Conservation (phyloP, 129 eudicot species). For the Centella asiatica region DNA sequence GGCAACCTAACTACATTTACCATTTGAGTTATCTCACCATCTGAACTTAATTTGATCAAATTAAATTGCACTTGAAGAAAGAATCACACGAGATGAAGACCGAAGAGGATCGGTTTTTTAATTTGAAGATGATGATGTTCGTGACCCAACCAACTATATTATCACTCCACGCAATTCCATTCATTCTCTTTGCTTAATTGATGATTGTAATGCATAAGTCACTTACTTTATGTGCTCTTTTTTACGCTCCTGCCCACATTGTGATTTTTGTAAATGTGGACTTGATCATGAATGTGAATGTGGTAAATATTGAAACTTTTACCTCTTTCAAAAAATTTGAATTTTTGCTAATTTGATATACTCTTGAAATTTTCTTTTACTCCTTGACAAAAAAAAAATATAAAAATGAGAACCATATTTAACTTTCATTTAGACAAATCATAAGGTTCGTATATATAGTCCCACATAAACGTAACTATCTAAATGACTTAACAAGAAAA, state of each 20-base stretch:
- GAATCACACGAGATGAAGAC: too few relatives aligned
- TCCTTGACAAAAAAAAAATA: background rate
- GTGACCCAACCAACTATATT: constrained; percentile 1
- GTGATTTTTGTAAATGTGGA: background rate
- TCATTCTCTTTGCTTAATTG: too few relatives aligned
- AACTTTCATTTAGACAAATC: too few relatives aligned
- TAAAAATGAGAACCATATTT: background rate
- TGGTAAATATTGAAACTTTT: background rate
- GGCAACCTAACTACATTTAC: too few relatives aligned
- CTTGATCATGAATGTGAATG: background rate
- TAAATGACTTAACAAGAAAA: too few relatives aligned
- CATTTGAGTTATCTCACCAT: too few relatives aligned
- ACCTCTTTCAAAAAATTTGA: background rate
- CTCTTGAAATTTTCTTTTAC: background rate
- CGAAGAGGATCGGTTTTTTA: background rate
- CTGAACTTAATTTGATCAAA: too few relatives aligned
- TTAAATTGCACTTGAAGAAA: too few relatives aligned
- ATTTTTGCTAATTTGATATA: background rate
- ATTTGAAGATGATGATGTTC: constrained; percentile 1
- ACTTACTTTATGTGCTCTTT: background rate
- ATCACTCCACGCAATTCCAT: background rate
- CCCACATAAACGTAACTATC: too few relatives aligned
- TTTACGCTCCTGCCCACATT: background rate
- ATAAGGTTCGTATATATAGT: too few relatives aligned
- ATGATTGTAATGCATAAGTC: background rate